phyloP scores from a whole-genome alignment of 352 stramenopile genomes.

The Globisporangium iwayamae region DNA sequence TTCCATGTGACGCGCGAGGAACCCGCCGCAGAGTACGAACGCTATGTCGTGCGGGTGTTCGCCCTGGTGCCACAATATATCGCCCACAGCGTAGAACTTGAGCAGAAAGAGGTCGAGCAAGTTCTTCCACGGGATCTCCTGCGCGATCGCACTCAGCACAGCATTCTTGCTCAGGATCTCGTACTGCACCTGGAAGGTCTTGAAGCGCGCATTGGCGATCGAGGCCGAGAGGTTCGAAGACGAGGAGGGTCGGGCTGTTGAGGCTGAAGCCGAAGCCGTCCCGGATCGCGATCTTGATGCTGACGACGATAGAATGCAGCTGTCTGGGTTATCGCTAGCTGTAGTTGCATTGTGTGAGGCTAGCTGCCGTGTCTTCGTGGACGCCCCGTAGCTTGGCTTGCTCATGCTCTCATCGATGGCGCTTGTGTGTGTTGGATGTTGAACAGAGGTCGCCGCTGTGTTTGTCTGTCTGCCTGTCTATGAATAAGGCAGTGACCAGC shows the following conservation, averaged over 20 bases:
- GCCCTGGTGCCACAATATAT: constrained; percentile 35
- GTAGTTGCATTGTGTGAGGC: background rate
- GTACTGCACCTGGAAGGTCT: constrained; percentile 53
- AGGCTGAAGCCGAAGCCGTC: background rate
- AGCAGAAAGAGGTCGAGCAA: constrained; percentile 51
- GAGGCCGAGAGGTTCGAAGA: constrained; percentile 44
- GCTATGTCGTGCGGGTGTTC: constrained; percentile 39
- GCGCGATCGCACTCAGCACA: constrained; percentile 35
- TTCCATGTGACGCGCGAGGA: constrained; percentile 29
- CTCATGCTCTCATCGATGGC: constrained; percentile 1
- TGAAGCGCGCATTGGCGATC: constrained; percentile 44
- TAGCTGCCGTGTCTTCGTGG: background rate
- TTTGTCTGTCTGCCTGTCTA: no score
- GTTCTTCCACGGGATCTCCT: constrained; percentile 59
- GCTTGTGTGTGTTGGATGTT: no score
- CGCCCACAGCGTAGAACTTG: constrained; percentile 48
- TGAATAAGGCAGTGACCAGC: no score
- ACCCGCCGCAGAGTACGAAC: constrained; percentile 55
- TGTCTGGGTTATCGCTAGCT: background rate
- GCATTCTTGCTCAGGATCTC: constrained; percentile 46
- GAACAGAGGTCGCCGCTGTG: no score
- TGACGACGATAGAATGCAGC: background rate
- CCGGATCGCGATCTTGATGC: background rate
- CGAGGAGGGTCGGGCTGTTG: constrained; percentile 33
- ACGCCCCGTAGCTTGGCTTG: background rate